phyloP scores from a whole-genome alignment of 225 moss, liverwort and hornwort genomes.

The Polytrichum commune region DNA sequence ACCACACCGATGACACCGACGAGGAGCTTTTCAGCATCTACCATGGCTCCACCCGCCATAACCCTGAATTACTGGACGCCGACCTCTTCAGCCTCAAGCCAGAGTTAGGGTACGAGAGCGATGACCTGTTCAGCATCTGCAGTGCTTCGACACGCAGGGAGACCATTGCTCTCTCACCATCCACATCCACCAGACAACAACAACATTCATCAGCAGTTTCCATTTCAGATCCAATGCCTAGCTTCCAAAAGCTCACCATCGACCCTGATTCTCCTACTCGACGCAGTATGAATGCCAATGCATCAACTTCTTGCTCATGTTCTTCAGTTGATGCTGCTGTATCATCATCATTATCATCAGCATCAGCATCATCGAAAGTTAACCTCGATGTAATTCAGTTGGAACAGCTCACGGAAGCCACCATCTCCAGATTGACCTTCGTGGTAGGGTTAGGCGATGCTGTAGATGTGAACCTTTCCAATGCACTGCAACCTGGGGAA shows the following conservation, averaged over 20 bases:
- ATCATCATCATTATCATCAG: background rate
- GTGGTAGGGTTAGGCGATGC: constrained; percentile 33
- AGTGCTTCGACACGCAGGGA: constrained; percentile 9
- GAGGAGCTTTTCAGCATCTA: constrained; percentile 56
- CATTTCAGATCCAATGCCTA: background rate
- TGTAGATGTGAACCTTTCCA: constrained; percentile 25
- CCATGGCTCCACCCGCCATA: constrained; percentile 34
- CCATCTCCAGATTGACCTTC: constrained; percentile 27
- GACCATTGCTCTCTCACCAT: background rate
- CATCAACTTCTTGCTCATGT: background rate
- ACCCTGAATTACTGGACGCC: constrained; percentile 12
- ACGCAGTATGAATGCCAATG: background rate
- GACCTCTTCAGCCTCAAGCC: constrained; percentile 3
- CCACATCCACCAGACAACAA: background rate
- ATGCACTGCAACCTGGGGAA: constrained; percentile 32
- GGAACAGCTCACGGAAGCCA: constrained; percentile 24
- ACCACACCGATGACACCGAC: background rate
- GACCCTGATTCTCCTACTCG: background rate
- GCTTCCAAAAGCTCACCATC: background rate
- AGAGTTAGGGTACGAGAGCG: constrained; percentile 47
- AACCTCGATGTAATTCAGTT: background rate
- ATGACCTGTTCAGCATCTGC: constrained; percentile 15
- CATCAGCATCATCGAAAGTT: background rate
- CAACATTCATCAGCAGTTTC: background rate
- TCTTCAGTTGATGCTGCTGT: background rate